These are phyloP conservation scores for Neurospora sp. DNA, from an alignment of 495 filamentous ascomycete species.

Conservation along the genomic window DNA sequence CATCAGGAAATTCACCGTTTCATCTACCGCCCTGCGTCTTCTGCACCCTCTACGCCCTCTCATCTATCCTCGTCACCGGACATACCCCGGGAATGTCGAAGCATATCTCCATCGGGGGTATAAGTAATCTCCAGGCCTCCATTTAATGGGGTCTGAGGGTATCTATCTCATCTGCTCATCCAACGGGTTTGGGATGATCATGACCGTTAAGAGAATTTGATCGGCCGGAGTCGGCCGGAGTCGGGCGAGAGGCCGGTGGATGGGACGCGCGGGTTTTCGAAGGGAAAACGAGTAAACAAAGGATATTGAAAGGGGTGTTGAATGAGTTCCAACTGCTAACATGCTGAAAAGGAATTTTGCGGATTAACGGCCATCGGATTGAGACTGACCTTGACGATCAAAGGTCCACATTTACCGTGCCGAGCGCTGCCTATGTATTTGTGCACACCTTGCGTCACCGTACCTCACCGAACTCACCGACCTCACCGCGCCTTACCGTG, in stretches of 20 bases:
- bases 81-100: neutral
- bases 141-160: neutral
- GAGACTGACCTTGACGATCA: neutral
- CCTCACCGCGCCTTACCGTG: neutral
- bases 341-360: neutral
- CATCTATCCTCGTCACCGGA: neutral
- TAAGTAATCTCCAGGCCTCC: neutral
- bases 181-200: neutral
- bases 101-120: neutral
- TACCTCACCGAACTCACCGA: neutral
- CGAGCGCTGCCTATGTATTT: neutral
- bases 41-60: neutral
- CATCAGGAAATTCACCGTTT: neutral
- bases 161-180: neutral
- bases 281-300: neutral
- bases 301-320: neutral
- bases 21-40: neutral
- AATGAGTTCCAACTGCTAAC: neutral
- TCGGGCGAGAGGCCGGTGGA: neutral
- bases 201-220: neutral
- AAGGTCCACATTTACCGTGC: neutral
- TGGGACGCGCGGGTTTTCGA: neutral
- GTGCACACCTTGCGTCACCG: neutral
- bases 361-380: too few relatives aligned
- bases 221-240: neutral